phyloP scores from a whole-genome alignment of 2,329 filamentous ascomycete genomes.

The Colletotrichum sp. region DNA sequence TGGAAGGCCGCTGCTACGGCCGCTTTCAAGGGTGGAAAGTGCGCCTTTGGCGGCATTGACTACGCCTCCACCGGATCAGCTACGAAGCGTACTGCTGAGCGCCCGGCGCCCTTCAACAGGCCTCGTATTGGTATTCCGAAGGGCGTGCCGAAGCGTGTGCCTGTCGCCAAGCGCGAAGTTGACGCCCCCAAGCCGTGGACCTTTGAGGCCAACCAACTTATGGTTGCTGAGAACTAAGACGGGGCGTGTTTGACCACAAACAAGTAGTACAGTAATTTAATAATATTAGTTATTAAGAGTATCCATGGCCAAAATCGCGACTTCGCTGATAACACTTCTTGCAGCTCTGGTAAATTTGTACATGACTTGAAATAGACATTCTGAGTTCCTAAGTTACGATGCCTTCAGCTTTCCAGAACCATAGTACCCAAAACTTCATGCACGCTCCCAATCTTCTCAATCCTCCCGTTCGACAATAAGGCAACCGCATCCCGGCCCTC shows the following conservation, averaged over 20 bases:
- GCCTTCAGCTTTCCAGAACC: rapidly evolving
- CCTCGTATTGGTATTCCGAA: background rate
- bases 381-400: background rate
- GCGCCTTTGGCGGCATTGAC: slow-evolving; percentile 25
- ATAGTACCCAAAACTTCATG: background rate
- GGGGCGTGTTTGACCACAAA: rapidly evolving
- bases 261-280: background rate
- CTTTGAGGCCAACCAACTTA: background rate
- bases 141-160: background rate
- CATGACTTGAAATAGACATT: too few species aligned
- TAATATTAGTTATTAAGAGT: background rate
- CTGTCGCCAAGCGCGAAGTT: background rate
- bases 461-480: background rate
- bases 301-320: too few species aligned
- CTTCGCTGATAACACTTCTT: too few species aligned
- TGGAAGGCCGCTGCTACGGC: slow-evolving; percentile 49
- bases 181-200: background rate
- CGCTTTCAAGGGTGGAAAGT: slow-evolving; percentile 44
- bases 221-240: background rate
- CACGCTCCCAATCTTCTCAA: background rate
- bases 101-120: background rate
- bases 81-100: background rate
- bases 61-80: background rate
- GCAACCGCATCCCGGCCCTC: background rate
- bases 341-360: too few species aligned